These are phyloP conservation scores for Tricladium varicosporioides DNA, from an alignment of 2,329 filamentous ascomycete species.

Conservation along the genomic window DNA sequence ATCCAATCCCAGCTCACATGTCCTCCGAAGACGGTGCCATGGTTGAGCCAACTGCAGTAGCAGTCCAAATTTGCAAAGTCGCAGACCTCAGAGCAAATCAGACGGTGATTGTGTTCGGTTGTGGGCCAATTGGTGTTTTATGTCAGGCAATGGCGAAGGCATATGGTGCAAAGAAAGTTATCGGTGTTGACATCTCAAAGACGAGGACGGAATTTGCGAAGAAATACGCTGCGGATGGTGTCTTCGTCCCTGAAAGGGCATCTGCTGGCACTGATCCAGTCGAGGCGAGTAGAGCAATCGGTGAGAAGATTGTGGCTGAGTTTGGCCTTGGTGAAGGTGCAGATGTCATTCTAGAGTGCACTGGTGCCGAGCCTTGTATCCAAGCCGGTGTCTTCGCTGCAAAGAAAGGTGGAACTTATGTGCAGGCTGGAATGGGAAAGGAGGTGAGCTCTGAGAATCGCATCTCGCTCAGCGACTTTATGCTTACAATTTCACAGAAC, in stretches of 20 bases:
- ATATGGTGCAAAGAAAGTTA: constrained; percentile 43
- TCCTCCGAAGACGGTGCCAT: constrained; percentile 35
- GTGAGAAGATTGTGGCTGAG: constrained; percentile 38
- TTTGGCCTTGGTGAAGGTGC: constrained; percentile 44
- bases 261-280: constrained; percentile 35
- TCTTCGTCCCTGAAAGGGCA: constrained; percentile 39
- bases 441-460: not conserved
- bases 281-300: constrained; percentile 38
- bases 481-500: constrained; percentile 7
- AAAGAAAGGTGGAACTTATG: constrained; percentile 47
- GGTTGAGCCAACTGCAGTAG: constrained; percentile 47
- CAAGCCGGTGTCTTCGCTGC: constrained; percentile 44
- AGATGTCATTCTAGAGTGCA: constrained; percentile 49
- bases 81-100: constrained; percentile 40
- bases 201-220: constrained; percentile 42
- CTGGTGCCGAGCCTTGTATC: constrained; percentile 46
- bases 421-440: constrained; percentile 43
- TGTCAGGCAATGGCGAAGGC: constrained; percentile 46
- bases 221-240: constrained; percentile 44
- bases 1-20: constrained; percentile 36
- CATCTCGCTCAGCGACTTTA: too few species aligned
- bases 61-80: constrained; percentile 43
- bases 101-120: constrained; percentile 47
- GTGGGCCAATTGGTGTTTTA: constrained; percentile 47
- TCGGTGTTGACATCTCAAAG: constrained; percentile 45